Base-by-base conservation (phyloP, 139 green algal genomes). In the Chlorella ohadii region DNA sequence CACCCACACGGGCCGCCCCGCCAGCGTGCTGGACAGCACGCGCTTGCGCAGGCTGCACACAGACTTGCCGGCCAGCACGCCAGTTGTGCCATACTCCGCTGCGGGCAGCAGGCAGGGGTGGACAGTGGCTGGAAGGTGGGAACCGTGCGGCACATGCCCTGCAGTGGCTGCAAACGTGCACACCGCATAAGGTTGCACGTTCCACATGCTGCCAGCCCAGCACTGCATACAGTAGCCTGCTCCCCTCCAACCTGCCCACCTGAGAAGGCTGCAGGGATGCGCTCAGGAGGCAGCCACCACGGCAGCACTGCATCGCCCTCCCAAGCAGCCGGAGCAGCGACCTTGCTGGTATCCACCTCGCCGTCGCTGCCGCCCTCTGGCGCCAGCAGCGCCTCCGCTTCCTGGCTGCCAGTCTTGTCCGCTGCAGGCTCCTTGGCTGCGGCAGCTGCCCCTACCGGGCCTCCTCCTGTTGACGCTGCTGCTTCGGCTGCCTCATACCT, bases 211-310 rank as follows among this genome's bases (percentile, higher is more conserved):
- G n/a, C n/a, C n/a, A n/a, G n/a, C n/a, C n/a, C n/a, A n/a, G n/a
- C n/a, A n/a, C n/a, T n/a, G n/a, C n/a, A n/a, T n/a, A n/a, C n/a
- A n/a, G n/a, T n/a, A n/a, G n/a, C n/a, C n/a, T n/a, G n/a, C n/a
- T n/a, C n/a, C n/a, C n/a, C n/a, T n/a, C n/a, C n/a, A n/a, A 4
- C 7, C n/a, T 34, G 23, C 74, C 36, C 33, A 79, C 73, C 73
- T 33, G 51, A 64, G 19, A 51, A 39, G 28, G 65, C 73, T 0
- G 73, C 16, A 1, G 73, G 73, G 38, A 79, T 33, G 9, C 19
- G 51, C 31, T 79, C 73, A 27, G 73, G 47, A 12, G 51, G 51
- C 47, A 79, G 73, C 73, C 73, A 79, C 73, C 73, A 79, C 0
- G 73, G 73, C 73, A 79, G 73, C 27, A 79, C 51, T 6, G 31